phyloP scores from a whole-genome alignment of 2,329 filamentous ascomycete species.

The Pseudocercospora eumusae region DNA sequence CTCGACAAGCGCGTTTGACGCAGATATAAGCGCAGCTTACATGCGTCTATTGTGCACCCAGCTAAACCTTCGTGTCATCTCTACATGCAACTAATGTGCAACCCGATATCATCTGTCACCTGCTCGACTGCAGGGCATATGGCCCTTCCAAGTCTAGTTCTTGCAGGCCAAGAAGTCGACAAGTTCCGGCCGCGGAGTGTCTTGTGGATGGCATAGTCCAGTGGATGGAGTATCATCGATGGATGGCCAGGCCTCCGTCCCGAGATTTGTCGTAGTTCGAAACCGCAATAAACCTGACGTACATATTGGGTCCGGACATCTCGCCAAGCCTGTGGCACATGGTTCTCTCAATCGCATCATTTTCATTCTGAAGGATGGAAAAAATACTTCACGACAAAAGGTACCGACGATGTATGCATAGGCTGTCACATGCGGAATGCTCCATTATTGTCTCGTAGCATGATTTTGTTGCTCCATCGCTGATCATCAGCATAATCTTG shows the following conservation, averaged over 20 bases:
- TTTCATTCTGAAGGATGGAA: neutral
- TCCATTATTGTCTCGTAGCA: neutral
- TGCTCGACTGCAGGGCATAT: neutral
- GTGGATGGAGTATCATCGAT: too few relatives aligned
- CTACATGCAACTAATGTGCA: neutral
- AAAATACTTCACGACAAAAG: neutral
- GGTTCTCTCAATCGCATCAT: neutral
- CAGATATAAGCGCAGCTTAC: neutral
- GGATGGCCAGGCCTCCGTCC: too few relatives aligned
- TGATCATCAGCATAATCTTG: too few relatives aligned
- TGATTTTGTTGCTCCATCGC: too few relatives aligned
- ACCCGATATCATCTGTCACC: neutral
- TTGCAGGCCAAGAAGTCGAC: neutral
- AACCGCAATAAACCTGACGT: neutral
- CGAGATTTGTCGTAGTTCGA: too few relatives aligned
- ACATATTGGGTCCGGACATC: neutral
- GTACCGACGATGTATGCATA: neutral
- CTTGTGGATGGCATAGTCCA: too few relatives aligned
- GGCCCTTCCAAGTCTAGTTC: neutral
- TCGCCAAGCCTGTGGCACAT: neutral
- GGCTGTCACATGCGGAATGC: neutral
- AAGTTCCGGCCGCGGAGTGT: neutral
- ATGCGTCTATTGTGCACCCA: neutral
- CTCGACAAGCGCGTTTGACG: neutral
- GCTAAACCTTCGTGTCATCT: neutral